Percentiles rank a stretch among this genome's conserved stretches.
Evolutionary conservation across 192 early-diverging fungal species (phyloP).

Genomic region (Endogone sp.): DNA sequence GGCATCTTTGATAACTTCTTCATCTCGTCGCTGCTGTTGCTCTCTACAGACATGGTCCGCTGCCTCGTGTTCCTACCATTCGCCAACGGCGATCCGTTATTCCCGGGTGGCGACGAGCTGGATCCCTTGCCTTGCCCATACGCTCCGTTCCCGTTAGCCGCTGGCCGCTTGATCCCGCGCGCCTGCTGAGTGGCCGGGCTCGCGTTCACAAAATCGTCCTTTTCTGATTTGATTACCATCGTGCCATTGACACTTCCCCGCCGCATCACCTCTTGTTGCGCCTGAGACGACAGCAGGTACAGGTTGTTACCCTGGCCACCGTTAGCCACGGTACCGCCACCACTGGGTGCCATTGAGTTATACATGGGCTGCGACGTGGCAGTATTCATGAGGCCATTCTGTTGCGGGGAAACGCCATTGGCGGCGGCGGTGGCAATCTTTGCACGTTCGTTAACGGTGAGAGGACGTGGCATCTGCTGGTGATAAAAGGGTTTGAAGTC

Average conservation of each 20-base stretch:
- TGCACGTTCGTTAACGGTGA: no score
- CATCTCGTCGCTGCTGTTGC: not conserved
- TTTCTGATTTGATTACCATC: conserved; percentile 3
- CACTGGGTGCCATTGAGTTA: not conserved
- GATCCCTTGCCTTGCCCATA: no score
- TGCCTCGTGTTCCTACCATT: not conserved
- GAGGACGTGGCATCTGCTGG: no score
- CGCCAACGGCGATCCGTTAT: not conserved
- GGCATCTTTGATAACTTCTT: not conserved
- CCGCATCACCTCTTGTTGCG: conserved; percentile 21
- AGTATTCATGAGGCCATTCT: not conserved
- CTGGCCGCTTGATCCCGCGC: not conserved
- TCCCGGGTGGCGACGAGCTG: not conserved
- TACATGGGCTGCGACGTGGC: not conserved
- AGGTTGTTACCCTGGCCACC: conserved; percentile 14
- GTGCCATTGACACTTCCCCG: not conserved
- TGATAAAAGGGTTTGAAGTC: no score
- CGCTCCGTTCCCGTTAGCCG: not conserved
- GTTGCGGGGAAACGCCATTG: not conserved
- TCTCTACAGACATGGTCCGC: no score
- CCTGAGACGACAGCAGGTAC: conserved; percentile 19
- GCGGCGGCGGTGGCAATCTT: conserved; percentile 4
- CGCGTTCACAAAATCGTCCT: conserved; percentile 2
- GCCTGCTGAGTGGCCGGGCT: not conserved
- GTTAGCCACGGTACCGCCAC: not conserved